Evolutionary conservation across 805 yeast species (phyloP), one percentile per base, ranked within the genome.

Genomic region (Candida succiphila): DNA sequence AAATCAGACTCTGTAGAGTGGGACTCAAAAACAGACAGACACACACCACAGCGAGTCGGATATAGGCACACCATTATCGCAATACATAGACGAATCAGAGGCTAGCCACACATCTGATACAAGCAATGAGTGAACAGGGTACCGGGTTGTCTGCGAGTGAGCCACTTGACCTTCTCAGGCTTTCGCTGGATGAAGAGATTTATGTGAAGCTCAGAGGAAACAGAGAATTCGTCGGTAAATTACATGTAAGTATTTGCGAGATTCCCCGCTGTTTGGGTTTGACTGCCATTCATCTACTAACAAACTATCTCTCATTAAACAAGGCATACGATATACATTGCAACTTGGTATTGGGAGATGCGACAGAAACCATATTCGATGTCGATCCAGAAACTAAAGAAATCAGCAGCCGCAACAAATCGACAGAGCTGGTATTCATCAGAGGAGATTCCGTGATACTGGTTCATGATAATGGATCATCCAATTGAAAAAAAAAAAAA

Each of bases 381-480:
- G 48, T 77, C 13, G 69, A 65, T 22, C 76, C 67, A 4, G 72
- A 66, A 4, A 71, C 60, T 4, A 51, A 56, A 21, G 68, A 66
- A 30, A 42, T 63, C 35, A 52, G 61, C 52, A 56, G 72, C 8
- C 55, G 48, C 15, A 65, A 66, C 17, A 81, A 77, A 49, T 68
- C 69, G 40, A 71, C 86, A 14, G 95, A 85, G 36, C 84, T 92
- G 87, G 77, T 92, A 28, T 89, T 89, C 60, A 88, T 92, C 13
- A 78, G 99, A 63, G 99, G 99, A n/a, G 98, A 92, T 59, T 78
- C 94, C 3, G 97, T 92, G 29, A 85, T 94, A 32, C 68, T 88
- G 45, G 78, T 92, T 34, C 76, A 53, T 17, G 60, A 55, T 37
- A 55, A 52, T 13, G 38, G 23, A 7, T 29, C 31, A n/a, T 20